These are phyloP conservation scores for Maudiozyma serrabonitensis DNA, from an alignment of 805 yeast species.

Conservation along the genomic window DNA sequence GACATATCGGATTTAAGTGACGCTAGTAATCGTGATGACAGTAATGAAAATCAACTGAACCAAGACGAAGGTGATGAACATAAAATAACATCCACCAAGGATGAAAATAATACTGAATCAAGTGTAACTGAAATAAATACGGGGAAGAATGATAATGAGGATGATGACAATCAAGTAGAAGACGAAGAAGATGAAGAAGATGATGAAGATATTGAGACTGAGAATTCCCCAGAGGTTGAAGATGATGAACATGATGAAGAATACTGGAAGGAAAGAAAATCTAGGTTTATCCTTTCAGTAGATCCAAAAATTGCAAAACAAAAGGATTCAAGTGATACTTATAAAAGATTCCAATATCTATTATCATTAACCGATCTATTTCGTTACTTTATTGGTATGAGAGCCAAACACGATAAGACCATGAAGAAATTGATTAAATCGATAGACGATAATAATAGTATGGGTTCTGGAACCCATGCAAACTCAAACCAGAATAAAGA, in stretches of 20 bases:
- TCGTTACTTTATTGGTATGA: conserved; percentile 75
- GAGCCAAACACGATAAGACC: conserved; percentile 67
- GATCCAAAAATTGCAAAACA: conserved; percentile 52
- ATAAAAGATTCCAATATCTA: conserved; percentile 69
- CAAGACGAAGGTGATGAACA: background rate
- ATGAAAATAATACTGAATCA: background rate
- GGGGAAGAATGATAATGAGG: background rate
- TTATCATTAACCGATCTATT: conserved; percentile 77
- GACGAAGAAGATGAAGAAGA: background rate
- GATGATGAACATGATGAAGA: conserved; percentile 9
- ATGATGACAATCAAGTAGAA: background rate
- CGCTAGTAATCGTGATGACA: background rate
- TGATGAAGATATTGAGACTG: background rate
- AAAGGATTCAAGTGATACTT: conserved; percentile 55
- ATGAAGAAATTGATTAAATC: conserved; percentile 49
- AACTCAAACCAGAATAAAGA: conserved; percentile 27
- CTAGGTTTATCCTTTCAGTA: conserved; percentile 38
- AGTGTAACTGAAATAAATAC: background rate
- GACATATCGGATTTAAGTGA: background rate
- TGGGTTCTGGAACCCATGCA: conserved; percentile 38
- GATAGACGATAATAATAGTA: conserved; percentile 8
- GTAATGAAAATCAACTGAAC: background rate
- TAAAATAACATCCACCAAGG: background rate
- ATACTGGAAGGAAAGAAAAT: conserved; percentile 34
- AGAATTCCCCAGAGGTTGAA: background rate